phyloP scores from a whole-genome alignment of 805 yeast species.

The Wickerhamiella qilinensis region DNA sequence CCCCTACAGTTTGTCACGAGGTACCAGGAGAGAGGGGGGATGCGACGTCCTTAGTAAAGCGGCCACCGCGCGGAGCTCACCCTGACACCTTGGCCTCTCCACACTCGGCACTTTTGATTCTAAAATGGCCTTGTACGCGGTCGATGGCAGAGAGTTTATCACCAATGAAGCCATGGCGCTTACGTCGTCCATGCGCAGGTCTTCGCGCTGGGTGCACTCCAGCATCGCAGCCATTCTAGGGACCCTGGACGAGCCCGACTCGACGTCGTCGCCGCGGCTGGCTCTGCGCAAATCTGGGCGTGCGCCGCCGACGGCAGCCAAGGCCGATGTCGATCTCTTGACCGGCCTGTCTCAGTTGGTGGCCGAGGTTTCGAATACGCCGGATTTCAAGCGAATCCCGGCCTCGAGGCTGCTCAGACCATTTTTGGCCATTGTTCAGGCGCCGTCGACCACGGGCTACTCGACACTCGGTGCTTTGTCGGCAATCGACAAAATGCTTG shows the following conservation, averaged over 20 bases:
- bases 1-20: too few relatives aligned
- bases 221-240: conserved; percentile 80
- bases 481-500: conserved; percentile 57
- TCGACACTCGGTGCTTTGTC: conserved; percentile 70
- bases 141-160: conserved; percentile 38
- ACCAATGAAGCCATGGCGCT: conserved; percentile 78
- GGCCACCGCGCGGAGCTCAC: too few relatives aligned
- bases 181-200: conserved; percentile 78
- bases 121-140: not conserved
- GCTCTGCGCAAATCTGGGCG: too few relatives aligned
- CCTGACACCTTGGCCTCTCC: too few relatives aligned
- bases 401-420: conserved; percentile 70
- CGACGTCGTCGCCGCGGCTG: conserved; percentile 20
- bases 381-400: conserved; percentile 31
- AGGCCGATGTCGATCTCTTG: not conserved
- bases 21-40: too few relatives aligned
- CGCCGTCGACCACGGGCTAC: conserved; percentile 71
- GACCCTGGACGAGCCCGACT: conserved; percentile 32
- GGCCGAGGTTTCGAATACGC: not conserved
- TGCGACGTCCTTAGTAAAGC: too few relatives aligned
- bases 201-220: conserved; percentile 57
- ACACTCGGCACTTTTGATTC: too few relatives aligned
- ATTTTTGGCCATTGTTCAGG: conserved; percentile 64
- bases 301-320: too few relatives aligned
- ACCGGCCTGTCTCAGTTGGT: not conserved